Conservation (phyloP, 75 land plant genomes). For the Larix kaempferi region DNA sequence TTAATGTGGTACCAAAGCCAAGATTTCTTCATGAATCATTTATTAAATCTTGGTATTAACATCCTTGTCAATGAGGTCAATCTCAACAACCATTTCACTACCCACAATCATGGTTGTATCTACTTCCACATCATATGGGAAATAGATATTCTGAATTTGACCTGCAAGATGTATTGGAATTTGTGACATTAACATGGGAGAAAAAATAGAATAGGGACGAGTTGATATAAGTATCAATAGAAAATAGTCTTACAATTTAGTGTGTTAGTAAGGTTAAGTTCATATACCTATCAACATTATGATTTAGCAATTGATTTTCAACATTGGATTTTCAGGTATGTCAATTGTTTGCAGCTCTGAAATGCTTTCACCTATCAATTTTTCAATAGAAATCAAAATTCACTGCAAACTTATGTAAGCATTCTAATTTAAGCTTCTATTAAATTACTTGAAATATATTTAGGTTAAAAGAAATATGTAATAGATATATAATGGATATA, state of each 20-base stretch:
- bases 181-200: background rate
- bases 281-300: no score
- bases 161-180: conserved; percentile 30
- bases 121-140: conserved; percentile 55
- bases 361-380: no score
- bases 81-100: conserved; percentile 64
- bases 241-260: background rate
- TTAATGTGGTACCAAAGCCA: conserved; percentile 66
- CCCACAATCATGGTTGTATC: conserved; percentile 80
- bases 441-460: no score
- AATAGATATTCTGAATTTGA: conserved; percentile 59
- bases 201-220: background rate
- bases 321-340: no score
- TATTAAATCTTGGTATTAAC: conserved; percentile 59
- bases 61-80: conserved; percentile 58
- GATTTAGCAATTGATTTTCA: no score
- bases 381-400: no score
- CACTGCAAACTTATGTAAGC: no score
- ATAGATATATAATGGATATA: no score
- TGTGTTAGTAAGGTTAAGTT: background rate
- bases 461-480: no score
- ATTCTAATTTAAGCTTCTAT: no score
- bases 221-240: background rate
- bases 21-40: conserved; percentile 56
- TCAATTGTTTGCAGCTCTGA: no score